Evolutionary conservation across 1,284 basidiomycete species (phyloP), one percentile per base, ranked within the genome.

Genomic region (Trichosporon ovoides): DNA sequence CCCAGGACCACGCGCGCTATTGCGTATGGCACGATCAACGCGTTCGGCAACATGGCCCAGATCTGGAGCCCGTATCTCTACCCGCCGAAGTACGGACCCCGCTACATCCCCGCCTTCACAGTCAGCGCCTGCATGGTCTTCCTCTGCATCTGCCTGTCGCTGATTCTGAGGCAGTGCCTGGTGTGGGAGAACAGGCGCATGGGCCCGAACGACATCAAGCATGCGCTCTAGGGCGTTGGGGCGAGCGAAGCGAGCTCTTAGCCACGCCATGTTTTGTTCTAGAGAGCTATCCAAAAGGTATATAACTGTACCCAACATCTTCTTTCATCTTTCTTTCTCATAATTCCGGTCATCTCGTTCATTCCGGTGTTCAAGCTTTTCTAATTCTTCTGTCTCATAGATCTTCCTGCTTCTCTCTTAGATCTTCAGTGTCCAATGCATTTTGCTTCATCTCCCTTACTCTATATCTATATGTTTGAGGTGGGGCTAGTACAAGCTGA

Each of bases 21-120:
- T n/a, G 69, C 70, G 6, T 73, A 71, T 48, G 70, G 67, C 38
- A 70, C 66, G 34, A 65, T 69, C 60, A 74, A 74, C 58, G 63
- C 66, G 3, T 55, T 73, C 14, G 67, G 66, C 9, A 68, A 68
- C 52, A 59, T 70, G 36, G 66, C 66, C 19, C 69, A 71, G 57
- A 65, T 72, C 54, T 72, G 68, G 68, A 64, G 66, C 10, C 69
- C 69, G 3, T 72, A 70, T 61, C 57, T 72, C 12, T 71, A 69
- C 65, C 60, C 61, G n/a, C 61, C 62, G 12, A 59, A 38, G 28
- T 62, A 68, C 28, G 58, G 55, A 3, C 71, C 71, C 6, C 43
- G 52, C 16, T 70, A 72, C 64, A 60, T 62, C 35, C 48, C 66
- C 18, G 70, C 70, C 2, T 72, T 69, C 55, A 38, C 58, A 34